Conservation (phyloP, 1,284 basidiomycete species). For the Sanghuangporus baumii region DNA sequence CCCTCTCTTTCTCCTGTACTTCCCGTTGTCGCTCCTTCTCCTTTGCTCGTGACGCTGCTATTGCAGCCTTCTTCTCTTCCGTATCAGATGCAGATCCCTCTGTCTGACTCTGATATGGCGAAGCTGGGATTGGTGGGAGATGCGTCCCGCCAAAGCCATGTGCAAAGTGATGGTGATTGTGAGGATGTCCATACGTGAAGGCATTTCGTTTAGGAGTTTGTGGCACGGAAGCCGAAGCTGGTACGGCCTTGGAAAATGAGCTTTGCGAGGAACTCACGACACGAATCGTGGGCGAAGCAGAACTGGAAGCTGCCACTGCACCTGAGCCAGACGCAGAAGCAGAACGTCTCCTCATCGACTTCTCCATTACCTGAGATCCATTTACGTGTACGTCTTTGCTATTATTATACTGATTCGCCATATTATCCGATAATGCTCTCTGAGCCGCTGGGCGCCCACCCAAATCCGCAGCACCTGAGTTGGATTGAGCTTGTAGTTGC, state of each 20-base stretch:
- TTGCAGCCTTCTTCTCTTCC: constrained; percentile 23
- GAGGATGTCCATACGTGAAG: not conserved
- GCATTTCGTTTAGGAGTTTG: constrained; percentile 1
- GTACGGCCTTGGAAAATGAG: not conserved
- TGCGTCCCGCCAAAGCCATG: constrained; percentile 16
- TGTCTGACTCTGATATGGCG: constrained; percentile 31
- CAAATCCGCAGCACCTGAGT: not conserved
- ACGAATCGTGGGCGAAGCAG: not conserved
- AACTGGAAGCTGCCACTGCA: not conserved
- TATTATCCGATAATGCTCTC: constrained; percentile 7
- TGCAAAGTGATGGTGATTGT: not conserved
- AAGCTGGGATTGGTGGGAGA: constrained; percentile 33
- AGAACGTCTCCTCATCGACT: not conserved
- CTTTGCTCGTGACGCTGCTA: constrained; percentile 26
- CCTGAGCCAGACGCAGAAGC: not conserved
- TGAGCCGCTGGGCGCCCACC: constrained; percentile 5
- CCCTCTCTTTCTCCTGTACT: constrained; percentile 18
- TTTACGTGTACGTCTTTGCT: not conserved
- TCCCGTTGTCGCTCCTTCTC: constrained; percentile 6
- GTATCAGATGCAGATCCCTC: constrained; percentile 29
- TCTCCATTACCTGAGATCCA: not conserved
- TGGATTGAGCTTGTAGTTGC: not conserved
- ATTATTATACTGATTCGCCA: not conserved
- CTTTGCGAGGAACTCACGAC: not conserved
- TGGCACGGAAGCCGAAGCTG: not conserved